Percentiles rank a stretch among this genome's conserved stretches.
phyloP scores from a whole-genome alignment of 2,329 filamentous ascomycete species.

The Arthrobotrys musiformis region DNA sequence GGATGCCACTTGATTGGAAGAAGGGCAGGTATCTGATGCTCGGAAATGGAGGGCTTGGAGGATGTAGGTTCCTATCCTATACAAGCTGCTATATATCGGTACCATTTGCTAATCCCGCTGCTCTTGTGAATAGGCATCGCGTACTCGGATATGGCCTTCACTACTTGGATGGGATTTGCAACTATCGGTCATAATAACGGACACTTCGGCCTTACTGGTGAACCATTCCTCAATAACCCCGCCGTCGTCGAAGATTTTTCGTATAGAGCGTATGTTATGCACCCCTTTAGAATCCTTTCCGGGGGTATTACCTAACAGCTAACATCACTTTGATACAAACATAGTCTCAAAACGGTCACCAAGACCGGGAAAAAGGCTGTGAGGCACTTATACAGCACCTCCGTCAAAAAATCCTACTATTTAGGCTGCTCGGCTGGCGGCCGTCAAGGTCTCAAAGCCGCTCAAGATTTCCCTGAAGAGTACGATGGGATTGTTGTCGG shows the following conservation, averaged over 20 bases:
- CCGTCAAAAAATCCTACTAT: slow-evolving; percentile 64
- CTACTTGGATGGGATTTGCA: slow-evolving; percentile 22
- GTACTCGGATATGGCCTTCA: slow-evolving; percentile 13
- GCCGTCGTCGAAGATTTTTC: slow-evolving; percentile 40
- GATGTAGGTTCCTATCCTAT: background rate
- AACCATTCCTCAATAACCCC: slow-evolving; percentile 32
- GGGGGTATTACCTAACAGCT: no score
- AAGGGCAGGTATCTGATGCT: slow-evolving; percentile 17
- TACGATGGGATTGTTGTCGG: slow-evolving; percentile 66
- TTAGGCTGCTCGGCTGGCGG: slow-evolving; percentile 66
- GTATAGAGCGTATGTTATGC: slow-evolving; percentile 30
- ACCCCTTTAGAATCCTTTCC: background rate
- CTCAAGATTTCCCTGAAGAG: slow-evolving; percentile 65
- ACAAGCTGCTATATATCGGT: no score
- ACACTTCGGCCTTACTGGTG: slow-evolving; percentile 20
- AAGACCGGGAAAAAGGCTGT: slow-evolving; percentile 19
- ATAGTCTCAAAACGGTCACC: slow-evolving; percentile 11
- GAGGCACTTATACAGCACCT: slow-evolving; percentile 14
- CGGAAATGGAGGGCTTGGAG: slow-evolving; percentile 18
- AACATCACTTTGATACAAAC: background rate
- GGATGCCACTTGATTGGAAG: slow-evolving; percentile 37
- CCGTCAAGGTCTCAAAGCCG: slow-evolving; percentile 65
- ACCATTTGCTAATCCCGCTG: no score
- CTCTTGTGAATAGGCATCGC: slow-evolving; percentile 21
- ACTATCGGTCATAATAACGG: slow-evolving; percentile 40